Percentiles rank a stretch among this genome's conserved stretches.
Evolutionary conservation across 495 filamentous ascomycete species (phyloP).

Genomic region (Aspergillus affinis): DNA sequence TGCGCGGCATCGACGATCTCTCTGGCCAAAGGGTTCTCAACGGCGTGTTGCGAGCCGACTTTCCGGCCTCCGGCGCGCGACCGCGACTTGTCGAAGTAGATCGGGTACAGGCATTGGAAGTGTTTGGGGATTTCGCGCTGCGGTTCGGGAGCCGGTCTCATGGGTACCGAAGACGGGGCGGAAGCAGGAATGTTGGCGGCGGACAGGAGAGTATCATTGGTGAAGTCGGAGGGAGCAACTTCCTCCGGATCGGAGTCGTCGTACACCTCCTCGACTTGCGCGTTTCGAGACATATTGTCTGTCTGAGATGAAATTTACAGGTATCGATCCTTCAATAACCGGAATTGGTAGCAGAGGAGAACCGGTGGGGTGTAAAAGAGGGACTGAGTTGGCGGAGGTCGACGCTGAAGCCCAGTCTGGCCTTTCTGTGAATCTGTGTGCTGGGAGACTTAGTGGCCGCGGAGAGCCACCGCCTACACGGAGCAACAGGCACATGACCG

Average conservation of each 20-base stretch:
- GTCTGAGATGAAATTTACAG: neutral
- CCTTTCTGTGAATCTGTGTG: constrained; percentile 33
- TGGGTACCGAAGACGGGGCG: constrained; percentile 38
- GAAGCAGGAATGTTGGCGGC: constrained; percentile 32
- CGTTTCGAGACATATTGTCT: constrained; percentile 68
- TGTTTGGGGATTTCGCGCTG: constrained; percentile 62
- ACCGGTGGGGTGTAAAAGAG: constrained; percentile 8
- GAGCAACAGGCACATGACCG: neutral
- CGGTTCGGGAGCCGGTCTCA: constrained; percentile 31
- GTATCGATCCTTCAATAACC: neutral
- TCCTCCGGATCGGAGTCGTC: constrained; percentile 78
- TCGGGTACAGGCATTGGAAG: constrained; percentile 87
- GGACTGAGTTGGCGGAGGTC: constrained; percentile 10
- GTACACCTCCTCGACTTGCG: constrained; percentile 84
- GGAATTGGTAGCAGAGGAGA: constrained; percentile 6
- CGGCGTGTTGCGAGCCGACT: constrained; percentile 67
- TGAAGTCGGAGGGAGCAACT: constrained; percentile 70
- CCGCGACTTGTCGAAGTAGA: constrained; percentile 86
- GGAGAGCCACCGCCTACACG: neutral
- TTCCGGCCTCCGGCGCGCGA: constrained; percentile 75
- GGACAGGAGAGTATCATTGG: constrained; percentile 41
- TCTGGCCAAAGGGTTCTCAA: constrained; percentile 81
- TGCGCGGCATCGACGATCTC: constrained; percentile 86
- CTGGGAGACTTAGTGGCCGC: constrained; percentile 18
- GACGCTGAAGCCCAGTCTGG: constrained; percentile 14